phyloP scores from a whole-genome alignment of 1,139 yeast genomes.

The Komagataea norvegica region DNA sequence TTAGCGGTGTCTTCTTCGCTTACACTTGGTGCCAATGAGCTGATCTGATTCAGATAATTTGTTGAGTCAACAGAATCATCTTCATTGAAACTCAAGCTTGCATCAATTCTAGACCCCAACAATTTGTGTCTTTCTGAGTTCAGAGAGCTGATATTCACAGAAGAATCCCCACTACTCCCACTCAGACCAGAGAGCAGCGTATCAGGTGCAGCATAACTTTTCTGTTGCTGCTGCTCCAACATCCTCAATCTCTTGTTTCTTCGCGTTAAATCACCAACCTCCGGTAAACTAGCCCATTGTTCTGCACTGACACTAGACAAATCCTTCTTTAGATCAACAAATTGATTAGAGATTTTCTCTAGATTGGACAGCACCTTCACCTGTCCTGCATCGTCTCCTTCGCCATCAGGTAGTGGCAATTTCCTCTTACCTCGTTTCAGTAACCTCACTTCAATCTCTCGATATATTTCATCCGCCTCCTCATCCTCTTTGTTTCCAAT shows the following conservation, averaged over 20 bases:
- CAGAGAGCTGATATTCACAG: slow-evolving; percentile 31
- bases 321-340: slow-evolving; percentile 58
- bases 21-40: slow-evolving; percentile 23
- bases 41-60: slow-evolving; percentile 37
- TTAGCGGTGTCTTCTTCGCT: slow-evolving; percentile 46
- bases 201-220: slow-evolving; percentile 86
- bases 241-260: slow-evolving; percentile 68
- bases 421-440: slow-evolving; percentile 36
- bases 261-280: slow-evolving; percentile 82
- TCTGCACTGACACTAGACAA: slow-evolving; percentile 55
- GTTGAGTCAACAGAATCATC: slow-evolving; percentile 31
- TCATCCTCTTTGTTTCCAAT: slow-evolving; percentile 53
- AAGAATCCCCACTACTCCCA: slow-evolving; percentile 23
- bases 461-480: slow-evolving; percentile 74
- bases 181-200: slow-evolving; percentile 40
- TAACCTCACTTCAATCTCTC: slow-evolving; percentile 56
- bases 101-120: slow-evolving; percentile 34
- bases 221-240: slow-evolving; percentile 56
- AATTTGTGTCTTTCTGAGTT: slow-evolving; percentile 34
- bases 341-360: slow-evolving; percentile 38
- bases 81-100: slow-evolving; percentile 26
- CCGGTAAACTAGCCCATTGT: slow-evolving; percentile 83
- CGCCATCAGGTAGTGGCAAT: slow-evolving; percentile 29
- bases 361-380: slow-evolving; percentile 21
- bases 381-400: slow-evolving; percentile 19